Conservation (phyloP, 169 alveolate species). For the Eimeria necatrix region DNA sequence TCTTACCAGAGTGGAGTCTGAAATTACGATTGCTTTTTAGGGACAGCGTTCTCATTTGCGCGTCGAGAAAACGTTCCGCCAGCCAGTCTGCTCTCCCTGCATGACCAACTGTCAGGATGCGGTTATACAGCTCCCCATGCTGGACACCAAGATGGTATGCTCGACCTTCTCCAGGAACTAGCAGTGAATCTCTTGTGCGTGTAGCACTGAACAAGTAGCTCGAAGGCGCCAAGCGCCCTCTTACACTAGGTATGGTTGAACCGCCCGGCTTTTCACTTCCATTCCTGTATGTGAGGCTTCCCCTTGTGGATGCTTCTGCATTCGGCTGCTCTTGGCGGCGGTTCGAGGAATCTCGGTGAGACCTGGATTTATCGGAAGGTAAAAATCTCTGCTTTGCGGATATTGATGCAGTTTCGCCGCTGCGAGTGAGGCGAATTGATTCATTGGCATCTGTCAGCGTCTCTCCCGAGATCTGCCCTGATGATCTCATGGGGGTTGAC, state of each 20-base stretch:
- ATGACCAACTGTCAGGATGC: constrained; percentile 82
- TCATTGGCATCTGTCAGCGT: background rate
- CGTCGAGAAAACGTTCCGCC: constrained; percentile 78
- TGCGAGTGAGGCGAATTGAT: background rate
- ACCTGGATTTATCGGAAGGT: background rate
- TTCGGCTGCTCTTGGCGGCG: background rate
- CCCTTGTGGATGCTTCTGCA: background rate
- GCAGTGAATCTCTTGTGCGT: constrained; percentile 74
- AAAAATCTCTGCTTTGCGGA: background rate
- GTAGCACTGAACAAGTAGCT: constrained; percentile 47
- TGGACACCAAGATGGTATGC: constrained; percentile 81
- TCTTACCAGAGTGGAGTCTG: constrained; percentile 80
- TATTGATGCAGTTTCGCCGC: background rate
- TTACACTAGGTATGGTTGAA: constrained; percentile 1
- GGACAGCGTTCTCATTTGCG: constrained; percentile 69
- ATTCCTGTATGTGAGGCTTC: background rate
- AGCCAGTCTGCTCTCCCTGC: constrained; percentile 81
- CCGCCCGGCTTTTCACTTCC: background rate
- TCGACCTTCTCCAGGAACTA: constrained; percentile 81
- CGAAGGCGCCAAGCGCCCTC: constrained; percentile 47
- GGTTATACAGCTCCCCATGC: constrained; percentile 76
- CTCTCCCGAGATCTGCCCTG: background rate
- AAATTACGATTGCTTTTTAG: constrained; percentile 76
- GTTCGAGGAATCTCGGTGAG: constrained; percentile 42
- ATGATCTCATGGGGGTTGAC: background rate